A percentile compares a stretch with the other conserved stretches of the same genome.
phyloP scores from a whole-genome alignment of 1,139 yeast genomes.

The Lipomyces yarrowii region DNA sequence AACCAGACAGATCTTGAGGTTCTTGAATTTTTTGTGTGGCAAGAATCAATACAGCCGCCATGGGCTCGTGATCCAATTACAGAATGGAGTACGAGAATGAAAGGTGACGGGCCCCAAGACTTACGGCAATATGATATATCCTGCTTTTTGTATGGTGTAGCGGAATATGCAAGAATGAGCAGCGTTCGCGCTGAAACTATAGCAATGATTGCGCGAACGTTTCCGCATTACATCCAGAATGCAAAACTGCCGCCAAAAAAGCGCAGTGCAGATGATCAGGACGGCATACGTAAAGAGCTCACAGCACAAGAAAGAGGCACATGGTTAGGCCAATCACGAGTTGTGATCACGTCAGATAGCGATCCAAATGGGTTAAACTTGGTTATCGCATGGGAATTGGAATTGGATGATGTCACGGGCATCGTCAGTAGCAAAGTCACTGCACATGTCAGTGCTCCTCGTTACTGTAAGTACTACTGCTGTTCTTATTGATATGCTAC shows the following conservation, averaged over 20 bases:
- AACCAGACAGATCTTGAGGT: conserved; percentile 26
- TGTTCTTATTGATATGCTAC: not conserved
- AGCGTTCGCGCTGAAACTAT: conserved; percentile 12
- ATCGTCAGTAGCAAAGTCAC: conserved; percentile 17
- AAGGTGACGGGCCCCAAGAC: not conserved
- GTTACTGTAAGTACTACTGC: conserved; percentile 13
- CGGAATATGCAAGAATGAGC: conserved; percentile 18
- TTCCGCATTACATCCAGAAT: conserved; percentile 7
- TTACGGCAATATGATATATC: conserved; percentile 18
- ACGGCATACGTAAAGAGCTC: conserved; percentile 1
- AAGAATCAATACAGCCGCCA: conserved; percentile 9
- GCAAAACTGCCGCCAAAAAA: not conserved
- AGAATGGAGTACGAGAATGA: conserved; percentile 5
- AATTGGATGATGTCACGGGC: conserved; percentile 20
- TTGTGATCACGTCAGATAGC: not conserved
- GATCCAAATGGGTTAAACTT: conserved; percentile 8
- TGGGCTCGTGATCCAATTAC: conserved; percentile 16
- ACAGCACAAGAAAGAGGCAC: not conserved
- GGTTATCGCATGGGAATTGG: conserved; percentile 24
- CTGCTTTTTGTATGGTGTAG: conserved; percentile 23
- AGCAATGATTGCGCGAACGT: conserved; percentile 7
- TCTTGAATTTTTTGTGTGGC: conserved; percentile 3
- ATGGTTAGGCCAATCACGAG: conserved; percentile 21
- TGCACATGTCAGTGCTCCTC: conserved; percentile 16
- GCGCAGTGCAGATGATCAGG: conserved; percentile 5